Base-by-base conservation (phyloP, 495 filamentous ascomycete species). In the Penicillium bovifimosum region DNA sequence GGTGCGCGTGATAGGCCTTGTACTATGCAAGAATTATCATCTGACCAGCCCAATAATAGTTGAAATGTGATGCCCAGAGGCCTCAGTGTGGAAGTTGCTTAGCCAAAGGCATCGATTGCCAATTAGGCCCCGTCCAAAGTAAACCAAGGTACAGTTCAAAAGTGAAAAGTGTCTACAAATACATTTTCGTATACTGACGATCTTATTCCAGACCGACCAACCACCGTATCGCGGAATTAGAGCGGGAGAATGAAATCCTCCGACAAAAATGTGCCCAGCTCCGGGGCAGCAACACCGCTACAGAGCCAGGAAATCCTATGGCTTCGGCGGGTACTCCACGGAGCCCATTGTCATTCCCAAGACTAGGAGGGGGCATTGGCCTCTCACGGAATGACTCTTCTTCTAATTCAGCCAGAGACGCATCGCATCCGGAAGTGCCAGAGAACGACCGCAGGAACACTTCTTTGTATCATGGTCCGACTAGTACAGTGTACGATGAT, bases 401-500 rank as follows among this genome's bases (percentile, higher is more conserved):
- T 8, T 54, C 47, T 17, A 41, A 17, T 10, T 13, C 29, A 18
- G 52, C 34, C 9, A 55, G 54, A 42, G 56, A 51, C 17, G 42
- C 48, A 13, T 62, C 62, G 7, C 60, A 59, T 29, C 56, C 60
- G 27, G 63, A 65, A 47, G 49, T 56, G 14, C 60, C 63, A 4
- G 60, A 63, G 17, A 55, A 56, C 31, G 57, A 58, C 32, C 53
- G 42, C 49, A 55, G 52, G 9, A 52, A 55, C 32, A 40, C 41
- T 0, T 65, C 63, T 1, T 42, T 65, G 32, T 68, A 68, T 39
- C 65, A 68, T 47, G 65, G 65, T 5, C 65, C 65, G 18, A 68
- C 65, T 5, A 68, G 65, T 35, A 61, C 63, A 14, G 55, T 59
- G 1, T 68, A 66, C 39, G 63, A 68, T 36, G 65, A 66, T 29